Conservation (phyloP, 2,329 filamentous ascomycete genomes). For the Diaporthe sp. region DNA sequence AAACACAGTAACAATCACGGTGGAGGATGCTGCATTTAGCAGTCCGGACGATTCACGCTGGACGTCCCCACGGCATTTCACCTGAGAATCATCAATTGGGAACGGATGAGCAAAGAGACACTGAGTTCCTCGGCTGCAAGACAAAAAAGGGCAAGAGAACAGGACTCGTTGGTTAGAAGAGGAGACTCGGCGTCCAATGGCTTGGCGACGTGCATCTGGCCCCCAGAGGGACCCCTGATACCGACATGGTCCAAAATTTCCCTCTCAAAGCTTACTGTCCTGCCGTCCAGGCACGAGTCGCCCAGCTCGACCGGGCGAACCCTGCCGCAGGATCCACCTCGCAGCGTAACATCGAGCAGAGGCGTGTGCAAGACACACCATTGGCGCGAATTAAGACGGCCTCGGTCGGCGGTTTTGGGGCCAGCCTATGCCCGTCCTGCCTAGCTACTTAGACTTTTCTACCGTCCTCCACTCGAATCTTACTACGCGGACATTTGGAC, state of each 20-base stretch:
- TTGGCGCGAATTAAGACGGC: conserved; percentile 2
- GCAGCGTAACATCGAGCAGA: conserved; percentile 21
- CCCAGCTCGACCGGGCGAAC: neutral
- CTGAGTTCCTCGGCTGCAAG: neutral
- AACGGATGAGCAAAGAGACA: neutral
- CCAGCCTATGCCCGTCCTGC: conserved; percentile 7
- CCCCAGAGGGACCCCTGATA: conserved; percentile 15
- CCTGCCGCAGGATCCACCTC: conserved; percentile 24
- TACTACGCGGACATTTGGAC: neutral
- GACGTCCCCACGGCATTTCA: neutral
- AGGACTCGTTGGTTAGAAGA: conserved; percentile 8
- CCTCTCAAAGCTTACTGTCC: conserved; percentile 17
- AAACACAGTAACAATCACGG: conserved; percentile 16
- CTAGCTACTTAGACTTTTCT: conserved; percentile 6
- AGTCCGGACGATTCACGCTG: conserved; percentile 18
- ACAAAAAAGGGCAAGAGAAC: neutral
- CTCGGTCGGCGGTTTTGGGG: conserved; percentile 15
- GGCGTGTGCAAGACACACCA: neutral
- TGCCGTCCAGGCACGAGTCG: conserved; percentile 4
- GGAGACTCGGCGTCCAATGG: conserved; percentile 15
- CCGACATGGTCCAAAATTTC: conserved; percentile 15
- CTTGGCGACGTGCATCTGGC: conserved; percentile 25
- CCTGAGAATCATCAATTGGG: neutral
- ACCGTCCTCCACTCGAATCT: conserved; percentile 9
- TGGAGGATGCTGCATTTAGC: neutral